Conservation (phyloP, 169 alveolate genomes). For the Hammondia hammondi region DNA sequence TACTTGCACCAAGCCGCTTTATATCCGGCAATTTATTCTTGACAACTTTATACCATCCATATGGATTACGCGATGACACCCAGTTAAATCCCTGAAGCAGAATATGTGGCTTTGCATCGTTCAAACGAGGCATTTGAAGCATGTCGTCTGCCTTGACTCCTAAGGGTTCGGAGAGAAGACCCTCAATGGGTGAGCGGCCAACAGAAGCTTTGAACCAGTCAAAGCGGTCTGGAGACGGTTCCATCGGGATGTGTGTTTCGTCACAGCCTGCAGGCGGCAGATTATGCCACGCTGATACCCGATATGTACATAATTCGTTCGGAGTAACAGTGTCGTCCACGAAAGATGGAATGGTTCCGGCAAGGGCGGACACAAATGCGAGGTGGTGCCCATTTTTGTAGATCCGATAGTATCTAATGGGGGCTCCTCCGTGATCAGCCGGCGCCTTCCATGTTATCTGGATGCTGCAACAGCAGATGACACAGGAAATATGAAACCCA, state of each 20-base stretch:
- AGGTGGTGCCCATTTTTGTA: slow-evolving; percentile 25
- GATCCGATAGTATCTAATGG: slow-evolving; percentile 39
- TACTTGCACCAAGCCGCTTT: slow-evolving; percentile 44
- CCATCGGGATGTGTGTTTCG: not conserved
- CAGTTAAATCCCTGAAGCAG: slow-evolving; percentile 54
- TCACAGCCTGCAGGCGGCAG: slow-evolving; percentile 28
- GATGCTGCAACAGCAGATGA: slow-evolving; percentile 5
- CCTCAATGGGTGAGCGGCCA: slow-evolving; percentile 22
- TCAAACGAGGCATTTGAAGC: slow-evolving; percentile 39
- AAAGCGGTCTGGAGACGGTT: not conserved
- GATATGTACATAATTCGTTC: not conserved
- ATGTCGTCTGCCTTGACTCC: not conserved
- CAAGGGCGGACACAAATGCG: not conserved
- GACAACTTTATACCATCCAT: slow-evolving; percentile 41
- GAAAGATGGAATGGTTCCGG: not conserved
- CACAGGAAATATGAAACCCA: not conserved
- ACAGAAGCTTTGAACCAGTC: not conserved
- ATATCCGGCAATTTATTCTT: slow-evolving; percentile 30
- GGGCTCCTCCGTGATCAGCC: slow-evolving; percentile 49
- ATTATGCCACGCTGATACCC: slow-evolving; percentile 50
- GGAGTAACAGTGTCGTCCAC: not conserved
- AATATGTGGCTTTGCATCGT: slow-evolving; percentile 45
- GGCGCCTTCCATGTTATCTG: slow-evolving; percentile 43
- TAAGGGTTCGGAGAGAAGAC: slow-evolving; percentile 40
- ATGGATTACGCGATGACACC: slow-evolving; percentile 15